phyloP scores from a whole-genome alignment of 306 rosid species.

The Castanospermum australe region DNA sequence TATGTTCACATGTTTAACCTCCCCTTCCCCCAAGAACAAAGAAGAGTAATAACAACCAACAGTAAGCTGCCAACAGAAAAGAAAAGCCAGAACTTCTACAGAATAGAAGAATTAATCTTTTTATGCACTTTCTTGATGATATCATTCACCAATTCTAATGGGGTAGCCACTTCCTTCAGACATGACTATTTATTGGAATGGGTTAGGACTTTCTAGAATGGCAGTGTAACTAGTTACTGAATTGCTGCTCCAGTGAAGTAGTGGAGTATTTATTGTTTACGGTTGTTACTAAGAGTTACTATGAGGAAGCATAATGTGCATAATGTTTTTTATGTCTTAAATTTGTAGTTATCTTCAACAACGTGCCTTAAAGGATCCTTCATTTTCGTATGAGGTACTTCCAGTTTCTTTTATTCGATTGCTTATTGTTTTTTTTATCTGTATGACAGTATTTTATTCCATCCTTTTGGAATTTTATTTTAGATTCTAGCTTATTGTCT shows the following conservation, averaged over 20 bases:
- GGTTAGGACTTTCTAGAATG: background rate
- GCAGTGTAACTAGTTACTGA: background rate
- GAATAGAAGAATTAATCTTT: background rate
- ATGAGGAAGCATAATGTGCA: conserved; percentile 6
- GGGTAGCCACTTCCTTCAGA: background rate
- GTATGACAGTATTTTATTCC: background rate
- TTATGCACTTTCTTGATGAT: background rate
- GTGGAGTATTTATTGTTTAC: conserved; percentile 15
- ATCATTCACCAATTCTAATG: background rate
- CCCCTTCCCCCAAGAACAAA: background rate
- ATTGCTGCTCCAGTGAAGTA: background rate
- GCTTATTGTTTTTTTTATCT: background rate
- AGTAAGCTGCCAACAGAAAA: background rate
- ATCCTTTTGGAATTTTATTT: conserved; percentile 5
- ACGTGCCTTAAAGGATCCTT: conserved; percentile 72
- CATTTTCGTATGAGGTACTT: conserved; percentile 87
- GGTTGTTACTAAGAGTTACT: conserved; percentile 4
- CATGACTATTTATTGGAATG: background rate
- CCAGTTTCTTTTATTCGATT: conserved; percentile 12
- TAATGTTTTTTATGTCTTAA: conserved; percentile 22
- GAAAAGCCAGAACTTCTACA: background rate
- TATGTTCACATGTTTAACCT: conserved; percentile 15
- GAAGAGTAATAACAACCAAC: background rate
- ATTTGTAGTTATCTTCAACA: conserved; percentile 84
- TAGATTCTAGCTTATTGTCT: conserved; percentile 20